phyloP scores from a whole-genome alignment of 2,329 filamentous ascomycete genomes.

The Alternaria burnsii region DNA sequence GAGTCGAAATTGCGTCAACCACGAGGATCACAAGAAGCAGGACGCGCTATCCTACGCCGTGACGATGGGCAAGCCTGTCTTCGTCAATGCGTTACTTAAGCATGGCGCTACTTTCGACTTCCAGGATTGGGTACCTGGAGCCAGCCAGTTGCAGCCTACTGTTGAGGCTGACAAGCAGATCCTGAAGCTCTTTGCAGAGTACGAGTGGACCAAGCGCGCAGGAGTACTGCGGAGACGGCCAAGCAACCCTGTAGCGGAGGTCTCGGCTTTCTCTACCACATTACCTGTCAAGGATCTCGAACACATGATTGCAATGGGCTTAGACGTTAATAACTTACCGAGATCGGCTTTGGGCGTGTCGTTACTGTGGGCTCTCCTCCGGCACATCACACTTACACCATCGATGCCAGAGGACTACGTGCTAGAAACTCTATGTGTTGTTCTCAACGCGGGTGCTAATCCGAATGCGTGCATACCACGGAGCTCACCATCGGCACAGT shows the following conservation, averaged over 20 bases:
- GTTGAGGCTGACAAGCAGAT: constrained; percentile 26
- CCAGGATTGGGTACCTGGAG: constrained; percentile 34
- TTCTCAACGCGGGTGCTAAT: constrained; percentile 28
- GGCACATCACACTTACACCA: constrained; percentile 24
- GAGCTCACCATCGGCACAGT: constrained; percentile 18
- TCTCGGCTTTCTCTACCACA: constrained; percentile 24
- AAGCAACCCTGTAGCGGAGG: constrained; percentile 5
- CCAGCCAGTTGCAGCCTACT: constrained; percentile 17
- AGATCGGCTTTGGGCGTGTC: constrained; percentile 24
- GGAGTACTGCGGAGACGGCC: constrained; percentile 29
- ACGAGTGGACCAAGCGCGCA: constrained; percentile 39
- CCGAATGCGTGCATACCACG: constrained; percentile 29
- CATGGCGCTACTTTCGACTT: constrained; percentile 37
- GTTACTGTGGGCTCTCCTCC: constrained; percentile 37
- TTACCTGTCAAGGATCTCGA: constrained; percentile 32
- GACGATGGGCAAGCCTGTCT: constrained; percentile 34
- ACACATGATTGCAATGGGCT: constrained; percentile 35
- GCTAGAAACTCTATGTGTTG: constrained; percentile 26
- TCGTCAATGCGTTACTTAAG: constrained; percentile 39
- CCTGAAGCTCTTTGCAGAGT: constrained; percentile 33
- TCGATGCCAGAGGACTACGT: constrained; percentile 28
- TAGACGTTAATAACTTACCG: constrained; percentile 32
- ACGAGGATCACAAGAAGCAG: constrained; percentile 41
- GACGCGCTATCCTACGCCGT: constrained; percentile 43
- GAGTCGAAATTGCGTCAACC: constrained; percentile 40